These are phyloP conservation scores for Cymbopogon flexuosus DNA, from an alignment of 202 grass and related monocot species.

Conservation along the genomic window DNA sequence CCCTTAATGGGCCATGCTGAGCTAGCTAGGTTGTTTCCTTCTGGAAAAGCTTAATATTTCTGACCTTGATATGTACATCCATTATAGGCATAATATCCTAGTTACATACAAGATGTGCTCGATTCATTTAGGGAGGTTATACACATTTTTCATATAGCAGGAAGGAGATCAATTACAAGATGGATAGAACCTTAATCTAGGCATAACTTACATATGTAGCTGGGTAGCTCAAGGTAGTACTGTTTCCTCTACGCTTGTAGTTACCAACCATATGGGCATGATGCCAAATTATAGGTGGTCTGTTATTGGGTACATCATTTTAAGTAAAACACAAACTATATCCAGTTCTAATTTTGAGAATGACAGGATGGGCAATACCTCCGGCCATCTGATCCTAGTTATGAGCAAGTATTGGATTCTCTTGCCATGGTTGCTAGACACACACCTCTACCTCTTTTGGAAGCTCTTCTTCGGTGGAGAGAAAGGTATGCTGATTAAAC, in stretches of 20 bases:
- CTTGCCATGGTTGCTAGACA: conserved; percentile 95
- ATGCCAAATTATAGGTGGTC: not conserved
- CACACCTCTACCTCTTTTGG: conserved; percentile 91
- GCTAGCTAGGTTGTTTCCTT: not conserved
- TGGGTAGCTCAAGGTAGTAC: not conserved
- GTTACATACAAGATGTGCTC: not conserved
- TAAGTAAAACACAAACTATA: not conserved
- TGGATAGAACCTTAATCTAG: not conserved
- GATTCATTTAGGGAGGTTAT: not conserved
- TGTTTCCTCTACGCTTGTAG: not conserved
- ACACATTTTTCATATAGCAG: not conserved
- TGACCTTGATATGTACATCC: not conserved
- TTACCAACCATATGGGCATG: not conserved
- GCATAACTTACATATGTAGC: not conserved
- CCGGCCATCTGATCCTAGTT: conserved; percentile 85
- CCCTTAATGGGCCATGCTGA: not conserved
- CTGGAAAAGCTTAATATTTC: not conserved
- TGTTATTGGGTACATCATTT: not conserved
- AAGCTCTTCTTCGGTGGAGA: conserved; percentile 98
- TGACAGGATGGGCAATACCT: conserved; percentile 90
- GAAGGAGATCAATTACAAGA: not conserved
- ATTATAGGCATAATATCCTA: not conserved
- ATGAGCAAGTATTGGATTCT: conserved; percentile 96
- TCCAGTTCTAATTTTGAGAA: not conserved
- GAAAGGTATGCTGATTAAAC: conserved; percentile 54